A percentile compares a stretch with the other conserved stretches of the same genome.
Conservation (phyloP, 129 eudicot genomes). For the Scalesia atractyloides region DNA sequence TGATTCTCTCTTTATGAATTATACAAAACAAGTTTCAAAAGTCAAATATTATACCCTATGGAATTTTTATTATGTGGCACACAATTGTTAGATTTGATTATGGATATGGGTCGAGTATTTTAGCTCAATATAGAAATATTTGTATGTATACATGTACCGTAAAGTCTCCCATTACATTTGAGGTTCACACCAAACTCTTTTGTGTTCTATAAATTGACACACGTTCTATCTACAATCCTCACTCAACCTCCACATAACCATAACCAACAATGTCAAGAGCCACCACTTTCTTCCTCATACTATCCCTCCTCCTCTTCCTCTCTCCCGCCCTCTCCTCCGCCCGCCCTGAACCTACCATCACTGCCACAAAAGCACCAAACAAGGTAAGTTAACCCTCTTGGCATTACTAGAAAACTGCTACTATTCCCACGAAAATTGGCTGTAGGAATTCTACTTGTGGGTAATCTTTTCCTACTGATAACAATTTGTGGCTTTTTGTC, state of each 20-base stretch:
- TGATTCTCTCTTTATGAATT: background rate
- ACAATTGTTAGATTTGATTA: conserved; percentile 12
- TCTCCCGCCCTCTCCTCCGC: conserved; percentile 21
- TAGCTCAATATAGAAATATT: background rate
- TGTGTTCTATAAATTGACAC: conserved; percentile 28
- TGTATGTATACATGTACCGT: background rate
- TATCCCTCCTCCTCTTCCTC: conserved; percentile 25
- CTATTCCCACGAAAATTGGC: no score
- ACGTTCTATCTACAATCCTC: conserved; percentile 28
- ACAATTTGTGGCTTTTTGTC: no score
- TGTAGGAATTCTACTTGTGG: no score
- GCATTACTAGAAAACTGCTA: no score
- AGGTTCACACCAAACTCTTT: conserved; percentile 25
- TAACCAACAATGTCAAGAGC: conserved; percentile 32
- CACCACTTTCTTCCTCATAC: conserved; percentile 27
- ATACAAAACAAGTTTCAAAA: background rate
- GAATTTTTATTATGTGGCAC: conserved; percentile 17
- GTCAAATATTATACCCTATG: conserved; percentile 15
- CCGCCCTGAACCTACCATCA: conserved; percentile 34
- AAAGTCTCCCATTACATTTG: conserved; percentile 23
- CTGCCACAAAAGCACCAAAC: conserved; percentile 9
- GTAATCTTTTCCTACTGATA: no score
- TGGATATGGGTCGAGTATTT: background rate
- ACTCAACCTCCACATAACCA: conserved; percentile 24
- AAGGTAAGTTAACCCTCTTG: conserved; percentile 29